Evolutionary conservation across 2,329 filamentous ascomycete species (phyloP).

Genomic region (Berkeleyomyces basicola): DNA sequence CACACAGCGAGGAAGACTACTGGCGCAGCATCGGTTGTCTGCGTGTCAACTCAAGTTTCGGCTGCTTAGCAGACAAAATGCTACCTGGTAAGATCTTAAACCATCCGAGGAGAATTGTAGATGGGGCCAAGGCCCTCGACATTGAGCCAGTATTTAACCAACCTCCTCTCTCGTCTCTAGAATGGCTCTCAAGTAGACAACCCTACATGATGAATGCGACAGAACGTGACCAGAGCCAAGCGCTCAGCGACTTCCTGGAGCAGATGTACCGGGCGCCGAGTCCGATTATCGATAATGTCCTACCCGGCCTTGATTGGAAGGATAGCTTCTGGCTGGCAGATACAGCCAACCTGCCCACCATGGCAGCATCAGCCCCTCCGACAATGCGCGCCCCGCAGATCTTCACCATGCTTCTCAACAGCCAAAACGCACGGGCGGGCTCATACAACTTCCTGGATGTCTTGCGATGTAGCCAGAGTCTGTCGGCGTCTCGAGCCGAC

Average conservation of each 20-base stretch:
- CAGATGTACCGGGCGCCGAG: conserved; percentile 27
- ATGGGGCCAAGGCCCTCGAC: neutral
- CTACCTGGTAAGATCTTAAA: conserved; percentile 5
- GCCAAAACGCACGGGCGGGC: conserved; percentile 32
- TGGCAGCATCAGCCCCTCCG: conserved; percentile 18
- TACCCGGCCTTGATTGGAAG: conserved; percentile 32
- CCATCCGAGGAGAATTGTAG: neutral
- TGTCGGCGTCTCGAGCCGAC: conserved; percentile 31
- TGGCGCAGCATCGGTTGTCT: conserved; percentile 12
- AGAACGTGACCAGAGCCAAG: conserved; percentile 25
- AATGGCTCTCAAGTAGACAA: conserved; percentile 18
- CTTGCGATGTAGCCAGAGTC: conserved; percentile 31
- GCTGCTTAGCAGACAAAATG: conserved; percentile 5
- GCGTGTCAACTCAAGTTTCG: conserved; percentile 5
- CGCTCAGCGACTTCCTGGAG: conserved; percentile 36
- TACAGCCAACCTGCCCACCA: neutral
- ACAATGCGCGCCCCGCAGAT: conserved; percentile 31
- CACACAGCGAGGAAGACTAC: conserved; percentile 1
- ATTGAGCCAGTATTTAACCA: neutral
- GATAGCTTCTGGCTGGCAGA: conserved; percentile 37
- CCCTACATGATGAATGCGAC: conserved; percentile 34
- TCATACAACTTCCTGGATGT: conserved; percentile 37
- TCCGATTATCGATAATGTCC: conserved; percentile 26
- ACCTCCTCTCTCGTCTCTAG: neutral
- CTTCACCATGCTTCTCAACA: conserved; percentile 33